Evolutionary conservation across 2,329 filamentous ascomycete genomes (phyloP).

Genomic region (Nothopassalora personata): DNA sequence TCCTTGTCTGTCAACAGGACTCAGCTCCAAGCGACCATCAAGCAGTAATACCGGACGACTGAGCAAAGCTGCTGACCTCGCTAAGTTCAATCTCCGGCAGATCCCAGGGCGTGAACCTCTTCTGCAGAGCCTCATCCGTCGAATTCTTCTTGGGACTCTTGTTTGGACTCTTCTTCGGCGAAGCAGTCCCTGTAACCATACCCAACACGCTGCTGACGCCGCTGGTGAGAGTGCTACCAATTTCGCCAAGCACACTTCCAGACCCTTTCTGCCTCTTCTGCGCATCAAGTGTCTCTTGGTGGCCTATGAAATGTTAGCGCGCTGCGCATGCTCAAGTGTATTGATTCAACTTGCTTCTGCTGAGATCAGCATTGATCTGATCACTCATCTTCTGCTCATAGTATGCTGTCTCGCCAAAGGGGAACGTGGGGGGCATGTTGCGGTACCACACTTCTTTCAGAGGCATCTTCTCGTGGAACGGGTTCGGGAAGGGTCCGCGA

Average conservation of each 20-base stretch:
- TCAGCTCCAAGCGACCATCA: neutral
- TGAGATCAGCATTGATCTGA: constrained; percentile 28
- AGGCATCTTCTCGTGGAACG: constrained; percentile 28
- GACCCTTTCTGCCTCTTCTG: neutral
- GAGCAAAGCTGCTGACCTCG: neutral
- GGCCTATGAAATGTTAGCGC: constrained; percentile 1
- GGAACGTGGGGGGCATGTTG: constrained; percentile 27
- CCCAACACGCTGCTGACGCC: neutral
- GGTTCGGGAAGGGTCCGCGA: constrained; percentile 15
- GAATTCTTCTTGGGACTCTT: neutral
- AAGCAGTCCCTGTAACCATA: neutral
- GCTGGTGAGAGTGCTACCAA: neutral
- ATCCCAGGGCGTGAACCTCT: neutral
- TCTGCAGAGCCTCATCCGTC: neutral
- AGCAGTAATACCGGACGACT: neutral
- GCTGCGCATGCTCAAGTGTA: neutral
- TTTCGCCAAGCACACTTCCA: neutral
- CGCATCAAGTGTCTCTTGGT: neutral
- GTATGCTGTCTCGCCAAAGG: constrained; percentile 30
- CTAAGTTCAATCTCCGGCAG: neutral
- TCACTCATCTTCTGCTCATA: constrained; percentile 25
- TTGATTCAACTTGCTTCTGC: constrained; percentile 21
- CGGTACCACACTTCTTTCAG: constrained; percentile 28
- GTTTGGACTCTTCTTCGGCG: neutral
- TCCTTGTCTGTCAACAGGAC: neutral